These are phyloP conservation scores for Silene noctiflora DNA, from an alignment of 179 eudicot species.

Conservation along the genomic window DNA sequence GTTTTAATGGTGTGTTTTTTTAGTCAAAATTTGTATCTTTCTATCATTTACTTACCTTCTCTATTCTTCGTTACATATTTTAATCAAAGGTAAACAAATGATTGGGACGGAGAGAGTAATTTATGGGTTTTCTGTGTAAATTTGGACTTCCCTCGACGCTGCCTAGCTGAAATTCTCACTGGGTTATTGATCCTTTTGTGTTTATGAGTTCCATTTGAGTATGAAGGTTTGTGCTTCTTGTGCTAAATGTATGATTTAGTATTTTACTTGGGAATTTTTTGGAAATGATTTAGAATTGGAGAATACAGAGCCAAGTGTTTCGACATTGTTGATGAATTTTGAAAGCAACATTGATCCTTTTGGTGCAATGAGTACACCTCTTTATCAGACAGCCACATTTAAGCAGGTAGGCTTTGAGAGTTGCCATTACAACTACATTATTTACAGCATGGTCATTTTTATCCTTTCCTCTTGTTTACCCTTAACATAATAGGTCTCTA, in stretches of 20 bases:
- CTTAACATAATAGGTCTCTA: background rate
- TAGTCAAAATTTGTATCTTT: background rate
- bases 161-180: background rate
- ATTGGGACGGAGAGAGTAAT: background rate
- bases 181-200: too few relatives aligned
- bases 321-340: slow-evolving; percentile 84
- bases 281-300: slow-evolving; percentile 33
- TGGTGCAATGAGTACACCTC: slow-evolving; percentile 78
- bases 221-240: background rate
- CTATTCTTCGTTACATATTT: too few relatives aligned
- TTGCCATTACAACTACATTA: background rate
- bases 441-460: background rate
- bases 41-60: too few relatives aligned
- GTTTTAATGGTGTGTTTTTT: slow-evolving; percentile 42
- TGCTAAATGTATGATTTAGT: background rate
- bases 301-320: slow-evolving; percentile 58
- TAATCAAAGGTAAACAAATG: too few relatives aligned
- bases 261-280: background rate
- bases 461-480: too few relatives aligned
- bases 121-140: background rate
- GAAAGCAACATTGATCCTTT: slow-evolving; percentile 80
- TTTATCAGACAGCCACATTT: slow-evolving; percentile 94
- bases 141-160: background rate
- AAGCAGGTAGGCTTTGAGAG: slow-evolving; percentile 57
- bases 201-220: background rate